Conservation (phyloP, 1,284 basidiomycete species). For the Apiotrichum sp. region DNA sequence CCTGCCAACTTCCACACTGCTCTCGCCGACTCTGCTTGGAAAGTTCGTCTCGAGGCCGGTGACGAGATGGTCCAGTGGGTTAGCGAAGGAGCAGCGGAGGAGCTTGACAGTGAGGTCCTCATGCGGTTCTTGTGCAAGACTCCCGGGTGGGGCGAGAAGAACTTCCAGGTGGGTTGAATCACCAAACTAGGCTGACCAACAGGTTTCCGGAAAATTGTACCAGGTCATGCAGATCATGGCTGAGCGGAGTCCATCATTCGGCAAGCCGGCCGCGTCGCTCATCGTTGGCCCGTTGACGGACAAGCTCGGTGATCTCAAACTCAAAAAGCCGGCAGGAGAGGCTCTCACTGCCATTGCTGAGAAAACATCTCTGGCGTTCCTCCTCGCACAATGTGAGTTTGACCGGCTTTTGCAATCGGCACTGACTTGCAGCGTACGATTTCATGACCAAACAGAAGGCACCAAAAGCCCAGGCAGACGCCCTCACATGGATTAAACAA, state of each 20-base stretch:
- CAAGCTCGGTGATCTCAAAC: conserved; percentile 92
- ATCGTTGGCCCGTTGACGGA: conserved; percentile 81
- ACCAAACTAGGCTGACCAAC: not conserved
- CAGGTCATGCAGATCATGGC: conserved; percentile 68
- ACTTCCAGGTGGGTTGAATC: conserved; percentile 71
- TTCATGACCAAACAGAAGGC: conserved; percentile 90
- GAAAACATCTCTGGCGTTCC: conserved; percentile 89
- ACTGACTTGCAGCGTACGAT: conserved; percentile 64
- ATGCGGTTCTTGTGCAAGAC: conserved; percentile 87
- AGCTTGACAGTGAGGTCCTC: conserved; percentile 80
- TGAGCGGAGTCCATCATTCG: conserved; percentile 73
- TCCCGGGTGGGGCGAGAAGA: conserved; percentile 93
- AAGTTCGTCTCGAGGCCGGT: conserved; percentile 76
- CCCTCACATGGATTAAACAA: conserved; percentile 81
- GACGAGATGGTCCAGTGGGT: conserved; percentile 84
- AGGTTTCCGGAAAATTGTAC: conserved; percentile 87
- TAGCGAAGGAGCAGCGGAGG: conserved; percentile 53
- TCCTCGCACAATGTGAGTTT: conserved; percentile 75
- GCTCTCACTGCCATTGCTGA: conserved; percentile 76
- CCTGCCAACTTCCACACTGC: conserved; percentile 66
- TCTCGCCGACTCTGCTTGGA: conserved; percentile 86
- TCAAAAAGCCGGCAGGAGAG: conserved; percentile 96
- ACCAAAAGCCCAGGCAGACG: conserved; percentile 92
- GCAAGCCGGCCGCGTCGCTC: conserved; percentile 76
- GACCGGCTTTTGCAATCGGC: not conserved